These are phyloP conservation scores for Yarrowia yakushimensis DNA, from an alignment of 805 yeast genomes.

Conservation along the genomic window DNA sequence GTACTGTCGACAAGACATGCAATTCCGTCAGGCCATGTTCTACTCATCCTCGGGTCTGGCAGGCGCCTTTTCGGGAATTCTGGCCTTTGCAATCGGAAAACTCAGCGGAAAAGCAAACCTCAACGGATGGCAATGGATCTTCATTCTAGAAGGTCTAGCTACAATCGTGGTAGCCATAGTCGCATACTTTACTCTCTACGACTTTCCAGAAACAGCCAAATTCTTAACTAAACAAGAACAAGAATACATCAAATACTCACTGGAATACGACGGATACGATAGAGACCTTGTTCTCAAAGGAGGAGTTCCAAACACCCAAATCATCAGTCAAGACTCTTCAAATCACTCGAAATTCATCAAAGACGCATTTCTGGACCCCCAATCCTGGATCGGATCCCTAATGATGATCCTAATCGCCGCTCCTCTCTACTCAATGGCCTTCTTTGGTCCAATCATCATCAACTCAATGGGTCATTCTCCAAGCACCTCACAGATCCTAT, in stretches of 20 bases:
- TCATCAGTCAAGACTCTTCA: slow-evolving; percentile 45
- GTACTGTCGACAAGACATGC: slow-evolving; percentile 42
- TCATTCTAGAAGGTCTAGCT: slow-evolving; percentile 49
- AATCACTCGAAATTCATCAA: slow-evolving; percentile 48
- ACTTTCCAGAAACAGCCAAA: slow-evolving; percentile 54
- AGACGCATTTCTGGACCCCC: slow-evolving; percentile 48
- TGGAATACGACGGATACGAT: slow-evolving; percentile 16
- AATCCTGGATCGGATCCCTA: slow-evolving; percentile 46
- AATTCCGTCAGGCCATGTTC: slow-evolving; percentile 42
- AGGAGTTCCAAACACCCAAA: slow-evolving; percentile 36
- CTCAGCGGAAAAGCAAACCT: slow-evolving; percentile 41
- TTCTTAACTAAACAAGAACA: slow-evolving; percentile 46
- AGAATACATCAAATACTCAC: slow-evolving; percentile 38
- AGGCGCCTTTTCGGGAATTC: slow-evolving; percentile 54
- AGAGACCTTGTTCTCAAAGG: neutral
- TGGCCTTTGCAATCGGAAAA: slow-evolving; percentile 44
- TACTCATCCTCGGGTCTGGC: slow-evolving; percentile 32
- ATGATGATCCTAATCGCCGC: slow-evolving; percentile 38
- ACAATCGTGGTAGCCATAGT: slow-evolving; percentile 36
- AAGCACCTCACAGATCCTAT: slow-evolving; percentile 48
- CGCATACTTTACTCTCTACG: slow-evolving; percentile 41
- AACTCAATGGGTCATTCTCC: slow-evolving; percentile 52
- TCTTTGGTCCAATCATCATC: slow-evolving; percentile 55
- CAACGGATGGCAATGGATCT: slow-evolving; percentile 52
- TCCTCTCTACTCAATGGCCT: slow-evolving; percentile 60